Base-by-base conservation (phyloP, 345 rosid species). In the Excoecaria agallocha region DNA sequence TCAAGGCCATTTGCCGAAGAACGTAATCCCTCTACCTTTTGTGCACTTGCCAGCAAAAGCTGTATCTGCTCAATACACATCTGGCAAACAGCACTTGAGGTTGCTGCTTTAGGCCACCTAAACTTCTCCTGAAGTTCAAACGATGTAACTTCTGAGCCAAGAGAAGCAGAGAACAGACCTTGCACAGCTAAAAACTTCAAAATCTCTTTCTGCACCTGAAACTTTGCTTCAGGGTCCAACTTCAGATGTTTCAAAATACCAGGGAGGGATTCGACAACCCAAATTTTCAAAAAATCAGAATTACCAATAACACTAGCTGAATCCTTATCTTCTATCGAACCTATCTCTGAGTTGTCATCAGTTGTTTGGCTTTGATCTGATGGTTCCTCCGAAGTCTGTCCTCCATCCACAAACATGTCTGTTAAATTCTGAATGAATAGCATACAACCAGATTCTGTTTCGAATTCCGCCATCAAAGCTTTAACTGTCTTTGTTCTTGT, bases 331-430 rank as follows among this genome's bases (percentile, higher is more conserved):
- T 92, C 97, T 10, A 78, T 64, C 30, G 94, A 89, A 45, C 93
- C 97, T 70, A 90, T 86, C 82, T 93, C 99, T 22, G 94, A 91
- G 79, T 93, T 95, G 70, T 96, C 99, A 87, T 96, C 99, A 17
- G 98, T 95, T 72, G 99, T 93, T 86, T 94, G 98, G 84, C 98
- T 95, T 85, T 93, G 99, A 85, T 93, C 98, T 43, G 98, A 96
- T 68, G 98, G 90, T 80, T 93, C 93, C 78, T 89, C 98, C 11
- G 92, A 85, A 76, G 82, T 79, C 74, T 85, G 86, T 59, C 87
- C 86, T 74, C 87, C 96, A 84, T 96, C 98, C 67, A 96, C 87
- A 79, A 95, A 96, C 89, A 96, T 80, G 85, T 86, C 74, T 76
- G 83, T 84, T 78, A 93, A 77, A 74, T 86, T 88, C 85, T 91